phyloP scores from a whole-genome alignment of 768 basidiomycete genomes.

The Panus rudis region DNA sequence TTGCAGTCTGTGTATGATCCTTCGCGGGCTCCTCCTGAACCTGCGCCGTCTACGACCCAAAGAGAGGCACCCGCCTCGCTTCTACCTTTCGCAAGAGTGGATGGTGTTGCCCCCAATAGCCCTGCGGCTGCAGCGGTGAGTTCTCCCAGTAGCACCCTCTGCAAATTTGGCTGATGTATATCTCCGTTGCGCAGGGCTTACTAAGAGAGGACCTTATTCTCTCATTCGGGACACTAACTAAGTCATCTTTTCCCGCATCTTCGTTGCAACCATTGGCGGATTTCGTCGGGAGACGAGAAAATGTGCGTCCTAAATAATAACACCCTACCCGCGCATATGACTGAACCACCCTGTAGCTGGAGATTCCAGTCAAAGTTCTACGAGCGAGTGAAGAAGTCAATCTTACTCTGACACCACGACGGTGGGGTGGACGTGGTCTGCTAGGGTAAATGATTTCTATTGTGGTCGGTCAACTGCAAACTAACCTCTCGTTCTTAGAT shows the following conservation, averaged over 20 bases:
- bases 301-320: conserved; percentile 41
- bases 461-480: not conserved
- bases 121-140: conserved; percentile 80
- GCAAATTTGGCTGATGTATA: conserved; percentile 6
- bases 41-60: not conserved
- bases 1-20: conserved; percentile 60
- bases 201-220: conserved; percentile 63
- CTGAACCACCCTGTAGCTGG: conserved; percentile 36
- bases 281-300: conserved; percentile 71
- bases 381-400: conserved; percentile 37
- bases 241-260: conserved; percentile 42
- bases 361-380: conserved; percentile 50
- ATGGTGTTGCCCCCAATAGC: conserved; percentile 71
- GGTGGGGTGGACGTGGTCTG: conserved; percentile 85
- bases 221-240: conserved; percentile 62
- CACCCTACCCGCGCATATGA: not conserved
- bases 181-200: conserved; percentile 48
- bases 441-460: conserved; percentile 54
- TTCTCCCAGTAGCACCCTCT: conserved; percentile 7
- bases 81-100: conserved; percentile 72
- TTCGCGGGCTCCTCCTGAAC: too few species aligned
- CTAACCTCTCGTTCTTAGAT: too few species aligned
- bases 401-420: conserved; percentile 24
- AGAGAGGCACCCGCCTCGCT: not conserved
- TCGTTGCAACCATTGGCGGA: conserved; percentile 64